These are phyloP conservation scores for Pouteria glomerata DNA, from an alignment of 148 eudicot species.

Conservation along the genomic window DNA sequence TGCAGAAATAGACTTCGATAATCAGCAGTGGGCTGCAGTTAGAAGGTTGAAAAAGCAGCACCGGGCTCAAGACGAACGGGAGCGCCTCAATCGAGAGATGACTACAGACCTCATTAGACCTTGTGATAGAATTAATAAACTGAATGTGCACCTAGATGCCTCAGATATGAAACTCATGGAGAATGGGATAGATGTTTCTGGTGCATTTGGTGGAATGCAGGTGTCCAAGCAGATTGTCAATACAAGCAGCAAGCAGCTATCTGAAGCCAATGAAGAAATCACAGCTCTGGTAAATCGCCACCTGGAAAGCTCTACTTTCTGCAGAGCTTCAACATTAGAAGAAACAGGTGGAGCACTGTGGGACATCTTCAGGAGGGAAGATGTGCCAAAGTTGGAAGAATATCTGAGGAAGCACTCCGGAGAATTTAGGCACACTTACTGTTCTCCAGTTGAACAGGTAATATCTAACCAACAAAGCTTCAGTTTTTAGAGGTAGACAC, in stretches of 20 bases:
- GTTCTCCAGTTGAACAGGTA: constrained; percentile 82
- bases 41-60: constrained; percentile 52
- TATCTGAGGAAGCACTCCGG: constrained; percentile 39
- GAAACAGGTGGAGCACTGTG: constrained; percentile 68
- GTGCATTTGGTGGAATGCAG: background rate
- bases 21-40: constrained; percentile 48
- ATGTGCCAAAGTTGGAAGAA: constrained; percentile 50
- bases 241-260: background rate
- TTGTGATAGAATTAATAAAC: background rate
- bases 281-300: background rate
- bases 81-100: constrained; percentile 16
- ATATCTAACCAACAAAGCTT: constrained; percentile 1
- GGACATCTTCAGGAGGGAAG: constrained; percentile 92
- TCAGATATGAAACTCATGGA: background rate
- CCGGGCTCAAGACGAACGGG: constrained; percentile 67
- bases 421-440: constrained; percentile 57
- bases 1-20: constrained; percentile 42
- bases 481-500: too few species aligned
- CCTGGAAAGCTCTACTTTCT: background rate
- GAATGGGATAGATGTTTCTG: background rate
- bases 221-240: background rate
- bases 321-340: background rate
- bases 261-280: constrained; percentile 1
- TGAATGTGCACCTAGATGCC: constrained; percentile 6
- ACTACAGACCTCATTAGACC: background rate